Base-by-base conservation (phyloP, 2,329 filamentous ascomycete genomes). In the Fusarium oligoseptatum region DNA sequence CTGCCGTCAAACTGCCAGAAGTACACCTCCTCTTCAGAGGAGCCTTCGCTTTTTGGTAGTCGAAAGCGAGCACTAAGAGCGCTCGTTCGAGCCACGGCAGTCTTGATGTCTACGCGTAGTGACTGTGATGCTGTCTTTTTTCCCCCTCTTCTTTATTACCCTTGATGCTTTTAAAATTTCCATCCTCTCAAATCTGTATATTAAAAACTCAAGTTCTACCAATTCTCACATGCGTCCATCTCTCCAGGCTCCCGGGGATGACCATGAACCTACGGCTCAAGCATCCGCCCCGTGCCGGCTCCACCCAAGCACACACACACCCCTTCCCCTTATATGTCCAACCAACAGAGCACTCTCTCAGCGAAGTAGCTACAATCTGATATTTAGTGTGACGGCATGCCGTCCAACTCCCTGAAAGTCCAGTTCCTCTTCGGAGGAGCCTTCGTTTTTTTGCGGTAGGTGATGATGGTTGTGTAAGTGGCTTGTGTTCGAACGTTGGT, bases 371-470 rank as follows among this genome's bases (percentile, higher is more conserved):
- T 41, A 27, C 36, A 39, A 12, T 43, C 6, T 27, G 27, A 14
- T 2, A 24, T 29, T 15, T 60, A 32, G 27, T 22, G n/a, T 34
- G 7, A 56, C n/a, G 32, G 50, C n/a, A 20, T 32, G 50, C 14
- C 4, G 22, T 22, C 14, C 8, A 4, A 14, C 43, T 22, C 4
- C 43, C 20, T 24, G 43, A 20, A 24, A 45, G 43, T 24, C 15
- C 22, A 8, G 3, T 14, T 37, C 52, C 43, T 58, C n/a, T 11
- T 43, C 12, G 32, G 39, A 64, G 57, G 52, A 56, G 45, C 65
- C 63, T 72, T 72, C 70, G 70, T 24, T 60, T 70, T 72, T 71
- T 72, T 72, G 34, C 20, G 20, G 55, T 24, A 15, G 8, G 20
- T 4, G 55, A 27, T 32, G 50, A n/a, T 29, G 24, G 48, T 10